A percentile compares a stretch with the other conserved stretches of the same genome.
Conservation (phyloP, 805 yeast species). For the Metschnikowia orientalis region DNA sequence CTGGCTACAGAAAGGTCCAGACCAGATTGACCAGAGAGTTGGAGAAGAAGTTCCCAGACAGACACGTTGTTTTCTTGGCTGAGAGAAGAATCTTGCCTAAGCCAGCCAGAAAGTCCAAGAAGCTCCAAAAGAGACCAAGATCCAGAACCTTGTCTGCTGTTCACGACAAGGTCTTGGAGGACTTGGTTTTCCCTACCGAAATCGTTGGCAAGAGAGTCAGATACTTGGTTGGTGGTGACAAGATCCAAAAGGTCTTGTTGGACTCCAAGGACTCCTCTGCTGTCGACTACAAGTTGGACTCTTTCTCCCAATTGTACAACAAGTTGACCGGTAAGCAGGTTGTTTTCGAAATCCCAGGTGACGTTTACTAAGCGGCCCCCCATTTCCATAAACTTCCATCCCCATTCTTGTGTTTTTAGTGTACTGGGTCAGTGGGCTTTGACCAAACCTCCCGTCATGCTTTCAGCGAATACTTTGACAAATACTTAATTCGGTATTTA, state of each 20-base stretch:
- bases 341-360: slow-evolving; percentile 83
- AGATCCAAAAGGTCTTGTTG: slow-evolving; percentile 94
- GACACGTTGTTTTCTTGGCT: slow-evolving; percentile 98
- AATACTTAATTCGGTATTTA: slow-evolving; percentile 21
- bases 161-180: slow-evolving; percentile 98
- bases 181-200: slow-evolving; percentile 99
- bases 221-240: slow-evolving; percentile 98
- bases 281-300: slow-evolving; percentile 98
- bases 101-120: slow-evolving; percentile 94
- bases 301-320: slow-evolving; percentile 97
- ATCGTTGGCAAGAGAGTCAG: slow-evolving; percentile 98
- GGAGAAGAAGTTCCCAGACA: slow-evolving; percentile 99
- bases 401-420: slow-evolving; percentile 19
- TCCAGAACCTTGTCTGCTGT: slow-evolving; percentile 98
- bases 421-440: slow-evolving; percentile 15
- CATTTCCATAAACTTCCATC: slow-evolving; percentile 11
- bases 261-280: slow-evolving; percentile 96
- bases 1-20: slow-evolving; percentile 96
- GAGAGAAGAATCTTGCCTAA: slow-evolving; percentile 99
- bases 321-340: slow-evolving; percentile 99
- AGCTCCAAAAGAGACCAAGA: slow-evolving; percentile 98
- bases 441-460: slow-evolving; percentile 16
- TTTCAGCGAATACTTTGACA: slow-evolving; percentile 19
- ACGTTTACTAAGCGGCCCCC: slow-evolving; percentile 31
- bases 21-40: slow-evolving; percentile 96